Evolutionary conservation across 345 rosid genomes (phyloP).

Genomic region (Gossypium raimondii): DNA sequence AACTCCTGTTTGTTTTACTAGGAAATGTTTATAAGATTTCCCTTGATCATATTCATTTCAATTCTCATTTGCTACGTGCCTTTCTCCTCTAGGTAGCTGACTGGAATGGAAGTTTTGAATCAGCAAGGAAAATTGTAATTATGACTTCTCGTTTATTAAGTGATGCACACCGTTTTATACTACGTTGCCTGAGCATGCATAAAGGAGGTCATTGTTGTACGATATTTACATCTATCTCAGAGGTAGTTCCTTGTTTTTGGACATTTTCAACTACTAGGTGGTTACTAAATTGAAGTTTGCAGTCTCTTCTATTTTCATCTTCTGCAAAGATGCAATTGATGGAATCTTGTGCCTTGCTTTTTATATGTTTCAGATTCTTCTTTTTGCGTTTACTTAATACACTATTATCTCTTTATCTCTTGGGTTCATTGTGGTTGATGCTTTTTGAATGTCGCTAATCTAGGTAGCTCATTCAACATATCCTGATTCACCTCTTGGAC

Average conservation of each 20-base stretch:
- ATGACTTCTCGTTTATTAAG: slow-evolving; percentile 79
- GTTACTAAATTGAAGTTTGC: neutral
- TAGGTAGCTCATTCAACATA: slow-evolving; percentile 79
- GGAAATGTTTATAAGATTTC: neutral
- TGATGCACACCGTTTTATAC: slow-evolving; percentile 87
- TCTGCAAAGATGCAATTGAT: slow-evolving; percentile 5
- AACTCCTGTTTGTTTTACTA: neutral
- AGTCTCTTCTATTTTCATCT: slow-evolving; percentile 8
- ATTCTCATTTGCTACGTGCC: slow-evolving; percentile 11
- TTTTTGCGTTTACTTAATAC: neutral
- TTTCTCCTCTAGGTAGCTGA: slow-evolving; percentile 51
- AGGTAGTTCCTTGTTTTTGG: slow-evolving; percentile 45
- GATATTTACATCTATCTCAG: slow-evolving; percentile 79
- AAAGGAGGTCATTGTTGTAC: slow-evolving; percentile 46
- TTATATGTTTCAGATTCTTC: neutral
- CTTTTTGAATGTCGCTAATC: slow-evolving; percentile 19
- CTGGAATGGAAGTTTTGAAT: slow-evolving; percentile 58
- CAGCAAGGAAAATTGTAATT: slow-evolving; percentile 52
- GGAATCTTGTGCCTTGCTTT: slow-evolving; percentile 7
- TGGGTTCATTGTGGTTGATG: slow-evolving; percentile 10
- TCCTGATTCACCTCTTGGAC: slow-evolving; percentile 88
- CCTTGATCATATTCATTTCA: slow-evolving; percentile 1
- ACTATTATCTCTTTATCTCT: slow-evolving; percentile 1
- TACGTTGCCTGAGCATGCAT: slow-evolving; percentile 71
- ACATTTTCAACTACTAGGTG: slow-evolving; percentile 11